These are phyloP conservation scores for Cucurbita argyrosperma DNA, from an alignment of 306 rosid genomes.

Conservation along the genomic window DNA sequence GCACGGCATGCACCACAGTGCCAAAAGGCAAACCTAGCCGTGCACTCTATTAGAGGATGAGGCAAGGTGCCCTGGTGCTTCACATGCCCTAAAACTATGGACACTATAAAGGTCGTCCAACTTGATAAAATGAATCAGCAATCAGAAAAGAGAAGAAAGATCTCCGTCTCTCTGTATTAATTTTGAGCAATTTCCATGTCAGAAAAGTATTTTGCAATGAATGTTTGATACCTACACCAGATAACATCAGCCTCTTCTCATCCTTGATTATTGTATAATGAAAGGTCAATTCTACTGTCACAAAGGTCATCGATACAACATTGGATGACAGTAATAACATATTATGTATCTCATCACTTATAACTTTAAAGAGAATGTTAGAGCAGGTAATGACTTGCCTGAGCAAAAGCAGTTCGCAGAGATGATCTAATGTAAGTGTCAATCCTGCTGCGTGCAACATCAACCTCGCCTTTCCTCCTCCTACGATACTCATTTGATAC, in stretches of 20 bases:
- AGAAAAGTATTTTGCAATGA: background rate
- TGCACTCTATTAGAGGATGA: background rate
- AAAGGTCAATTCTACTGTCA: background rate
- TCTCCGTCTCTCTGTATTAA: background rate
- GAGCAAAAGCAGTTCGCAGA: constrained; percentile 89
- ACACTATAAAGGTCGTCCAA: background rate
- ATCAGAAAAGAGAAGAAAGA: background rate
- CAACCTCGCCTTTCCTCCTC: constrained; percentile 75
- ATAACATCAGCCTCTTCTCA: background rate
- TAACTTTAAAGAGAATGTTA: background rate
- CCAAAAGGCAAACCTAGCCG: background rate
- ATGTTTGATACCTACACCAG: background rate
- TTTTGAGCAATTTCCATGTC: background rate
- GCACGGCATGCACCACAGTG: background rate
- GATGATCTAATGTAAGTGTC: constrained; percentile 96
- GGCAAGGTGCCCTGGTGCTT: background rate
- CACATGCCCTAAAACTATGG: background rate
- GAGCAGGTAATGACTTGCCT: constrained; percentile 46
- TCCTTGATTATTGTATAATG: background rate
- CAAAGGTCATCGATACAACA: background rate
- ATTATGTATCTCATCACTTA: background rate
- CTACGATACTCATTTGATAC: constrained; percentile 87
- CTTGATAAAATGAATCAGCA: background rate
- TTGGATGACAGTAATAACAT: background rate
- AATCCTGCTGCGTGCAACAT: constrained; percentile 80